Conservation (phyloP, 495 filamentous ascomycete species). For the Neurospora terricola region DNA sequence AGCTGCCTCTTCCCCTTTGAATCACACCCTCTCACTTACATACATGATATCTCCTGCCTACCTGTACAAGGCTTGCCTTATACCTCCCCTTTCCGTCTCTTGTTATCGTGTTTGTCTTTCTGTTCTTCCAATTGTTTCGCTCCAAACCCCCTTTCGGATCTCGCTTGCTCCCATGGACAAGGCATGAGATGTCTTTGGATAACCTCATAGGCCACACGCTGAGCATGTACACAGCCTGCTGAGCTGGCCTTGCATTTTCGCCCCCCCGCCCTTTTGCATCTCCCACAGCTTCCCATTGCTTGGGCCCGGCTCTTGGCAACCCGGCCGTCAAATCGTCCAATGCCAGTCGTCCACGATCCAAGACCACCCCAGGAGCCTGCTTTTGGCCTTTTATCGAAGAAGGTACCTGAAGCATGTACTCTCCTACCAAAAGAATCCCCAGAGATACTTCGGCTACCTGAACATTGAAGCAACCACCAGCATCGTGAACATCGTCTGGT, state of each 20-base stretch:
- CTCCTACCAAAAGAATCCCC: background rate
- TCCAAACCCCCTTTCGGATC: background rate
- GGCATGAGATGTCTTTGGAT: background rate
- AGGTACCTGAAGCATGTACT: background rate
- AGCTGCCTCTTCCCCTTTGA: background rate
- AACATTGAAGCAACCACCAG: conserved; percentile 3
- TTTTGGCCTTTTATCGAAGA: background rate
- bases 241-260: conserved; percentile 27
- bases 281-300: background rate
- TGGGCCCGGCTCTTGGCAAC: conserved; percentile 15
- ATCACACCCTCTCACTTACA: background rate
- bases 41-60: background rate
- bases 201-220: background rate
- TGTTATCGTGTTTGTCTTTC: background rate
- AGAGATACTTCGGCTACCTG: background rate
- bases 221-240: conserved; percentile 14
- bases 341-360: conserved; percentile 23
- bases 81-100: background rate
- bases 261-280: conserved; percentile 15
- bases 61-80: background rate
- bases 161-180: background rate
- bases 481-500: conserved; percentile 11
- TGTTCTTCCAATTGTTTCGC: background rate
- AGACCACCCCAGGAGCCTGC: conserved; percentile 10
- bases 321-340: conserved; percentile 14